Evolutionary conservation across 2,329 filamentous ascomycete genomes (phyloP).

Genomic region (Trichophyton benhamiae): DNA sequence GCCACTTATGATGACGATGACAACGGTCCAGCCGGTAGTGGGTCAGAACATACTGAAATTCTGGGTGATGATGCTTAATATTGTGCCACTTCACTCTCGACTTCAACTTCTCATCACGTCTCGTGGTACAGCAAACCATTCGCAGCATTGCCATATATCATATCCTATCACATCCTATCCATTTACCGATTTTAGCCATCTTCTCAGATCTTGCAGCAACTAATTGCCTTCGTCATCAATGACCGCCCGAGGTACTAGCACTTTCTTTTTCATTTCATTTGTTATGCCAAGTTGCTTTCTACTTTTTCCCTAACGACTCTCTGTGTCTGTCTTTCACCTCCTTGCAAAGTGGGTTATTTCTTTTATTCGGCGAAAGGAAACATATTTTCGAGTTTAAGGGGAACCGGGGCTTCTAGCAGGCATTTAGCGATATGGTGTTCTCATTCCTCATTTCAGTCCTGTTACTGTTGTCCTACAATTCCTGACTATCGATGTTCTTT

Average conservation of each 20-base stretch:
- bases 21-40: slow-evolving; percentile 11
- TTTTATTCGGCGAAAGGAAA: slow-evolving; percentile 4
- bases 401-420: not conserved
- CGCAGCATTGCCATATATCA: not conserved
- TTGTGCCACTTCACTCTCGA: no score
- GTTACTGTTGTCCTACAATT: not conserved
- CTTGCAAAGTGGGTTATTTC: slow-evolving; percentile 4
- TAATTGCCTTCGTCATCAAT: not conserved
- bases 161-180: not conserved
- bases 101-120: not conserved
- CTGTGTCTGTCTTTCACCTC: not conserved
- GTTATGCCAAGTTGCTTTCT: not conserved
- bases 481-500: not conserved
- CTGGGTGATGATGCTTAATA: slow-evolving; percentile 6
- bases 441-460: not conserved
- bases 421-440: slow-evolving; percentile 6
- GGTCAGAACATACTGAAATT: slow-evolving; percentile 14
- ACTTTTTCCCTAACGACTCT: not conserved
- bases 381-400: slow-evolving; percentile 1
- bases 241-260: not conserved
- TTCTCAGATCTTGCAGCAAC: not conserved
- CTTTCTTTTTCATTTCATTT: not conserved
- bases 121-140: not conserved
- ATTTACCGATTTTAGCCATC: not conserved
- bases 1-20: slow-evolving; percentile 9